These are phyloP conservation scores for Amaranthus cruentus DNA, from an alignment of 148 eudicot genomes.

Conservation along the genomic window DNA sequence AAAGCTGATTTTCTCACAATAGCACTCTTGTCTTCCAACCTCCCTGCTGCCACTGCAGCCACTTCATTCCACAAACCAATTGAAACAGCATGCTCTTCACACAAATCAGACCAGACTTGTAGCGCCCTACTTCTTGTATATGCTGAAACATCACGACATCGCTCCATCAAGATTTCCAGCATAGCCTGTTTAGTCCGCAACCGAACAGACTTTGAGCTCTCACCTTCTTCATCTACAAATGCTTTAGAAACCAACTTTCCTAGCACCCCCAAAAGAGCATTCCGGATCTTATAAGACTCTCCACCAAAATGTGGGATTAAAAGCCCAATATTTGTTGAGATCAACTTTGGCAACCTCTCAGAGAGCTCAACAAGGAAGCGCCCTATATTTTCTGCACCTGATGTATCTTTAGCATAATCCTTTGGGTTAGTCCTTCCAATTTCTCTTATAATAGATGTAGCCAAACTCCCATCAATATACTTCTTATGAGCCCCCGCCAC, in stretches of 20 bases:
- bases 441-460: slow-evolving; percentile 70
- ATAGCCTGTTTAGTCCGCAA: slow-evolving; percentile 95
- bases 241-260: slow-evolving; percentile 87
- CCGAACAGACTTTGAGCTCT: slow-evolving; percentile 81
- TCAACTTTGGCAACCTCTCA: slow-evolving; percentile 74
- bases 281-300: slow-evolving; percentile 94
- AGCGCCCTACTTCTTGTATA: slow-evolving; percentile 94
- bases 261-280: slow-evolving; percentile 86
- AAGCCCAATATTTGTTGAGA: slow-evolving; percentile 81
- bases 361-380: slow-evolving; percentile 90
- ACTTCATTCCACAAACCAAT: slow-evolving; percentile 97
- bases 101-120: slow-evolving; percentile 92
- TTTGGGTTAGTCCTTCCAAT: slow-evolving; percentile 86
- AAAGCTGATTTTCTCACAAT: slow-evolving; percentile 92
- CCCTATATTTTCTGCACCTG: slow-evolving; percentile 92
- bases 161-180: slow-evolving; percentile 83
- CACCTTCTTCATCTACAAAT: slow-evolving; percentile 83
- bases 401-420: slow-evolving; percentile 71
- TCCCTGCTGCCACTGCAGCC: slow-evolving; percentile 84
- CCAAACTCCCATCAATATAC: slow-evolving; percentile 82
- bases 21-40: slow-evolving; percentile 92
- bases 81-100: slow-evolving; percentile 86
- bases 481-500: slow-evolving; percentile 78
- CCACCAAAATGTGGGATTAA: slow-evolving; percentile 94
- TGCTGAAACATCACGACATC: slow-evolving; percentile 94